Base-by-base conservation (phyloP, 768 basidiomycete genomes). In the Suillus plorans region DNA sequence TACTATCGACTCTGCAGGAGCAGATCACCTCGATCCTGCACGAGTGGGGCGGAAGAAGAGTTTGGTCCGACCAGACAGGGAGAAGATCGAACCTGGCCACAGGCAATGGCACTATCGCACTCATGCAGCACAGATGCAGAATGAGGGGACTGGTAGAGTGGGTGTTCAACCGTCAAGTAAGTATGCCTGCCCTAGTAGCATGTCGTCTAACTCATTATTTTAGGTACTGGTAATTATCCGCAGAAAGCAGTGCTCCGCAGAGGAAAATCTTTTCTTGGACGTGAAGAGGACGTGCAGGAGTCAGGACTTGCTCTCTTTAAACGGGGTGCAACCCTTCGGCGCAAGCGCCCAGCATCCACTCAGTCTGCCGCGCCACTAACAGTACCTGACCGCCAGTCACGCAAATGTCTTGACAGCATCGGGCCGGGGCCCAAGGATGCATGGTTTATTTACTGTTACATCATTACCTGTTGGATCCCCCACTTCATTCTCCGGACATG, bases 51-150 rank as follows among this genome's bases (percentile, higher is more conserved):
- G 97, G 73, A 98, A 97, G 84, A 96, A 95, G 83, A 92, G 90
- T 74, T 84, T 99, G 20, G 92, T 98, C 61, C 82, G 85, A 63
- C 97, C 97, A 5, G 97, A 99, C 77, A 82, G 97, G 64, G 96
- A 97, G 81, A 94, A 96, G 82, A 93, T 98, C 69, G 95, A 98
- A 72, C 95, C 95, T 12, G 88, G 88, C 49, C 95, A 98, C 81
- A 86, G 95, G 59, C 89, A 95, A 71, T 99, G 90, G 89, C 91
- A 98, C 78, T 99, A 99, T 78, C 88, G 93, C 62, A 87, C 84
- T 64, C 95, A 92, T 77, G 93, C 93, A 22, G 90, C 90, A 28
- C 86, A 89, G 74, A 79, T 92, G 72, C 87, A 89, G 76, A 82
- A 89, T 63, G 88, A 91, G 71, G 83, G 86, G n/a, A 79, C 79